Evolutionary conservation across 805 yeast genomes (phyloP).

Genomic region (Myxozyma geophila): DNA sequence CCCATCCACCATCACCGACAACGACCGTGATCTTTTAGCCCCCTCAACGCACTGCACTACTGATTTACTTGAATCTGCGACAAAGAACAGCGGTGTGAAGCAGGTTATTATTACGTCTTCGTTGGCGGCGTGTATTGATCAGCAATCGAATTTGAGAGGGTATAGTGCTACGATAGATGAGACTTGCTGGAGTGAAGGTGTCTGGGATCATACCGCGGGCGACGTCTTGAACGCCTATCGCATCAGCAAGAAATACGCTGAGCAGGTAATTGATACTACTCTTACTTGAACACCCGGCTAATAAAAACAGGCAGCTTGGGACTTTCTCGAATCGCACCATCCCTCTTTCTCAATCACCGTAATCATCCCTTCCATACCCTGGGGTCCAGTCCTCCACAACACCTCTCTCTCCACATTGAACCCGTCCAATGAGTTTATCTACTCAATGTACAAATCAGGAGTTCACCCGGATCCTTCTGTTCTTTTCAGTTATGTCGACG

Average conservation of each 20-base stretch:
- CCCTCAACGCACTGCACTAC: constrained; percentile 57
- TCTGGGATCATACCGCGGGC: constrained; percentile 52
- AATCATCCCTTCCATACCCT: constrained; percentile 43
- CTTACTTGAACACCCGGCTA: too few species aligned
- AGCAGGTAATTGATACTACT: constrained; percentile 8
- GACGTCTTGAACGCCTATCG: constrained; percentile 43
- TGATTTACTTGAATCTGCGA: constrained; percentile 50
- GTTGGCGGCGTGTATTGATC: constrained; percentile 51
- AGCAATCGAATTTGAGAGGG: constrained; percentile 22
- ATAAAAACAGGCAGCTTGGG: constrained; percentile 54
- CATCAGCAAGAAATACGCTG: constrained; percentile 30
- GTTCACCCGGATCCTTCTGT: constrained; percentile 6
- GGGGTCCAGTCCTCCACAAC: constrained; percentile 41
- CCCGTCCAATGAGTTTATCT: constrained; percentile 46
- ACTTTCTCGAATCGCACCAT: constrained; percentile 48
- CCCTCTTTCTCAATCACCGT: constrained; percentile 41
- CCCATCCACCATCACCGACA: constrained; percentile 41
- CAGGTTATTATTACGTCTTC: constrained; percentile 58
- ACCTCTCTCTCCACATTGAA: constrained; percentile 42
- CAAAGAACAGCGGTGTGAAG: constrained; percentile 46
- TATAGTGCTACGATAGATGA: constrained; percentile 41
- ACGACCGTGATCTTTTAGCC: constrained; percentile 48
- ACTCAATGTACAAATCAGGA: constrained; percentile 42
- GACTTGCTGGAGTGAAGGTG: constrained; percentile 55
- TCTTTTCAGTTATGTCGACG: constrained; percentile 50